phyloP scores from a whole-genome alignment of 2,329 filamentous ascomycete species.

The Beauveria australis region DNA sequence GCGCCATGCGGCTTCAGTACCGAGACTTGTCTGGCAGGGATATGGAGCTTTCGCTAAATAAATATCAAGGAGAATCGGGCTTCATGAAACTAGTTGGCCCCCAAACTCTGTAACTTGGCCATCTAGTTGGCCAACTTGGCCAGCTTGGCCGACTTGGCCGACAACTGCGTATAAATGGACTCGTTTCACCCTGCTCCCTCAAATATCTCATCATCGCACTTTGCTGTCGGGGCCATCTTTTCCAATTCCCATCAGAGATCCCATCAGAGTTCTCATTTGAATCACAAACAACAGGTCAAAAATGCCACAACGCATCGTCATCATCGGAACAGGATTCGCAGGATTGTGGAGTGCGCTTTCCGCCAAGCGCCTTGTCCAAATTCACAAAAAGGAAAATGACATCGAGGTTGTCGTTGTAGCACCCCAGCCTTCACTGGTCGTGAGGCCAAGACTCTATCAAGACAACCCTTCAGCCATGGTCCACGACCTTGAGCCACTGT shows the following conservation, averaged over 20 bases:
- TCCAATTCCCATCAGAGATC: too few species aligned
- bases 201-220: neutral
- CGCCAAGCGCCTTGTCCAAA: slow-evolving; percentile 23
- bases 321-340: slow-evolving; percentile 27
- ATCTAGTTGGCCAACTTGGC: neutral
- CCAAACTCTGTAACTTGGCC: neutral
- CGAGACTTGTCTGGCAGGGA: too few species aligned
- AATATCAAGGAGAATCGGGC: neutral
- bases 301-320: slow-evolving; percentile 12
- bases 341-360: slow-evolving; percentile 29
- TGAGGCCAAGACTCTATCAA: slow-evolving; percentile 29
- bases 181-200: neutral
- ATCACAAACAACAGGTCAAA: neutral
- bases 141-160: neutral
- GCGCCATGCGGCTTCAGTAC: neutral
- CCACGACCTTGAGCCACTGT: slow-evolving; percentile 17
- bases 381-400: slow-evolving; percentile 13
- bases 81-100: neutral
- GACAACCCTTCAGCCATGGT: slow-evolving; percentile 20
- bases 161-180: neutral
- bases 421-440: slow-evolving; percentile 23
- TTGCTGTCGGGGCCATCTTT: neutral
- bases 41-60: too few species aligned
- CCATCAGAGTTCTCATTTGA: neutral
- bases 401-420: slow-evolving; percentile 25